Percentiles rank a stretch among this genome's conserved stretches.
Conservation (phyloP, 345 rosid species). For the Ricinus communis region DNA sequence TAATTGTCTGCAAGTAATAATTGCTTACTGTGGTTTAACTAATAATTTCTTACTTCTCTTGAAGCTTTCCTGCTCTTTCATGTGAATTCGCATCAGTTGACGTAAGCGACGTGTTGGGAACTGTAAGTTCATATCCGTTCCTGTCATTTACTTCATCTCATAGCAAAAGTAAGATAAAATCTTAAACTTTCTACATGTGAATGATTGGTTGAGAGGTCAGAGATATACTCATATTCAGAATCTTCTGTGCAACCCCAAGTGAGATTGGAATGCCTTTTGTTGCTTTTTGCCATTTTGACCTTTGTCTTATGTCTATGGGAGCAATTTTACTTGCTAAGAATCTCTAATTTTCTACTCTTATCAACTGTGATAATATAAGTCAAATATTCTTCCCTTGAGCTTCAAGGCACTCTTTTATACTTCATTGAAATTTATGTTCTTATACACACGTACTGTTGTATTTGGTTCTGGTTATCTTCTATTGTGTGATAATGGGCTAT, state of each 20-base stretch:
- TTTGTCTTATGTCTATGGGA: too few relatives aligned
- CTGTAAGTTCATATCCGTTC: slow-evolving; percentile 64
- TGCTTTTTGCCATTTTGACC: too few relatives aligned
- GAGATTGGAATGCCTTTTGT: neutral
- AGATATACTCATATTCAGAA: neutral
- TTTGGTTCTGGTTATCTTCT: neutral
- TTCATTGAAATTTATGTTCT: neutral
- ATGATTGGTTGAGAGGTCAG: neutral
- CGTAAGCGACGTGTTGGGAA: slow-evolving; percentile 93
- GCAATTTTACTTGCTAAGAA: too few relatives aligned
- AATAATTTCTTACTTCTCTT: slow-evolving; percentile 27
- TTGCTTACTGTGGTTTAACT: slow-evolving; percentile 23
- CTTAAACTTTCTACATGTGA: neutral
- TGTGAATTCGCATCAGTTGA: slow-evolving; percentile 98
- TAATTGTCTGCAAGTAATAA: neutral
- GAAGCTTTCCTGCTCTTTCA: slow-evolving; percentile 94
- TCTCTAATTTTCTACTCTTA: neutral
- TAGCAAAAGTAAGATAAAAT: neutral
- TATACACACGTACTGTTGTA: neutral
- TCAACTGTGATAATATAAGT: neutral
- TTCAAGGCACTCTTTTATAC: neutral
- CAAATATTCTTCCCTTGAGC: neutral
- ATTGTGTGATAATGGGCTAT: neutral
- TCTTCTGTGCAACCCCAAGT: neutral
- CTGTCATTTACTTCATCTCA: slow-evolving; percentile 12